Conservation (phyloP, 2,329 filamentous ascomycete genomes). For the Penicillium hesseltinei region DNA sequence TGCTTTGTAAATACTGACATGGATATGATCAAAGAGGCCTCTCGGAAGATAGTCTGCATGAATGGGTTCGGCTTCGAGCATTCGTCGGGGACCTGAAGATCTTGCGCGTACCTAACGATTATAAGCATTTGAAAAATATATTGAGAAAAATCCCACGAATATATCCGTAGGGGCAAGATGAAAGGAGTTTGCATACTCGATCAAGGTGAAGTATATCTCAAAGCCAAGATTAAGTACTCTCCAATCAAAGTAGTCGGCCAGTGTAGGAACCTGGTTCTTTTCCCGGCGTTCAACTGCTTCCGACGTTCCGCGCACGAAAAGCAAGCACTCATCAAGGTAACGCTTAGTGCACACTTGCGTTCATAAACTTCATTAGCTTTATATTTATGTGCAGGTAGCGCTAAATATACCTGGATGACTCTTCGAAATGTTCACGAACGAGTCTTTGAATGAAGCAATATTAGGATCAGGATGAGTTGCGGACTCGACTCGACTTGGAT, state of each 20-base stretch:
- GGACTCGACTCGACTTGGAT: not conserved
- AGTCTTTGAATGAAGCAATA: not conserved
- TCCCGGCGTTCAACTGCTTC: not conserved
- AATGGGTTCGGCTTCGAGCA: not conserved
- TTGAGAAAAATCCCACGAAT: not conserved
- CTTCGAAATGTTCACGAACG: not conserved
- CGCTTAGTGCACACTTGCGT: not conserved
- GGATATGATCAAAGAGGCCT: not conserved
- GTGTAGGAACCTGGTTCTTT: not conserved
- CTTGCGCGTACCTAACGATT: not conserved
- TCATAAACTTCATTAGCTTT: not conserved
- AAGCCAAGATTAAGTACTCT: not conserved
- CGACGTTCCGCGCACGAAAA: not conserved
- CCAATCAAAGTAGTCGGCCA: not conserved
- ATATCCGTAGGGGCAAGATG: not conserved
- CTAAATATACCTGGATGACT: not conserved
- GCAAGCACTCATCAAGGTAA: not conserved
- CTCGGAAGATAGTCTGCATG: not conserved
- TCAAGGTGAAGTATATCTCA: not conserved
- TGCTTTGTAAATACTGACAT: not conserved
- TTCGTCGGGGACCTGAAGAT: not conserved
- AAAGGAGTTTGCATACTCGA: not conserved
- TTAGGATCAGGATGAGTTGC: not conserved
- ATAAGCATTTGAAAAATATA: not conserved
- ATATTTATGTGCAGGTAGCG: not conserved